Evolutionary conservation across 768 basidiomycete genomes (phyloP), one percentile per base, ranked within the genome.

Genomic region (Tremella yokohamensis): DNA sequence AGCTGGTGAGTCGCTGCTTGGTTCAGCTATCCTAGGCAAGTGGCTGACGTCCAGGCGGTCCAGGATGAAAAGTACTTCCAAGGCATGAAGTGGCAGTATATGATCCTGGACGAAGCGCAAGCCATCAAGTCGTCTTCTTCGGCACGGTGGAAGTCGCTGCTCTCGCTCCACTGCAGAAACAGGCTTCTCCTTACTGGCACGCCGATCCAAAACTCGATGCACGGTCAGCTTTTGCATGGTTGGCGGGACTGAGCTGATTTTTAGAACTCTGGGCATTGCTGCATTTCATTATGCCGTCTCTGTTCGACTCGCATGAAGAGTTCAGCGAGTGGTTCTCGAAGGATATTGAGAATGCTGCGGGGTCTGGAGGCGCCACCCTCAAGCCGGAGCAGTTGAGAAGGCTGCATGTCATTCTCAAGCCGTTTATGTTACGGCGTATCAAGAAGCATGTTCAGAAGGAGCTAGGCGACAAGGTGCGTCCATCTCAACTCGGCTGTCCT

Each of bases 301-400:
- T 99, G 54, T 99, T 99, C 77, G 96, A 98, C 76, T 97, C 93
- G 13, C 93, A 98, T 70, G 93, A 98, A 71, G 96, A 99, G 78
- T 99, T 99, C 81, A 91, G 88, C 73, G 94, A 98, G 76, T 99
- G 96, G 96, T 99, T 99, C 76, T 96, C 94, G 11, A 96, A 97
- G 77, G 96, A 97, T 70, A 97, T 98, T 54, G 96, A 99, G 79
- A 93, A 89, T 72, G 90, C 90, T 16, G 84, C 84, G 3, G 92
- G 91, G 76, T 92, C 91, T 73, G 77, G 78, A 68, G 89, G 88
- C 4, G 85, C 87, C 76, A 89, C 86, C 73, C 81, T 98, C 64
- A 96, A 94, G 72, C 93, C 96, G 72, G 87, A 96, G 74, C 96
- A 99, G 75, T 80, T 99, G 44, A 84, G 91, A 49, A 85, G 96